Conservation (phyloP, 768 basidiomycete genomes). For the Paxillus rubicundulus region DNA sequence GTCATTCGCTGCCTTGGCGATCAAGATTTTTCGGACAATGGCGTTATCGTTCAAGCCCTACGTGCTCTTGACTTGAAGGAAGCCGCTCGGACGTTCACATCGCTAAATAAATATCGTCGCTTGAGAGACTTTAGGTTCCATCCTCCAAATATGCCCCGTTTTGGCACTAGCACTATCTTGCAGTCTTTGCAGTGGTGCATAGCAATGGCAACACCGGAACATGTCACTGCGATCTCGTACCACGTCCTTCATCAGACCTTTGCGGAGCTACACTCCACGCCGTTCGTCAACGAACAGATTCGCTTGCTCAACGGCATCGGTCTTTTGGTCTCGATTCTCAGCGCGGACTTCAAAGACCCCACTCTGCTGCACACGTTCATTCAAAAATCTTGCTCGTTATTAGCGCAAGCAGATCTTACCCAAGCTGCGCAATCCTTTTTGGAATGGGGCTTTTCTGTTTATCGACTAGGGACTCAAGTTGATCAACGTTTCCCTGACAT, state of each 20-base stretch:
- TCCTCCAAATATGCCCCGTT: constrained; percentile 64
- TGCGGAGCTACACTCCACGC: constrained; percentile 58
- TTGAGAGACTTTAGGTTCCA: constrained; percentile 51
- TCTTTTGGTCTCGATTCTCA: constrained; percentile 67
- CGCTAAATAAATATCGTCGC: constrained; percentile 52
- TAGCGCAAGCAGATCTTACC: constrained; percentile 67
- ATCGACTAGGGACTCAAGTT: constrained; percentile 37
- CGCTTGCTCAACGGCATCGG: constrained; percentile 71
- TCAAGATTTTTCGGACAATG: constrained; percentile 55
- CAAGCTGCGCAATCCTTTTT: constrained; percentile 72
- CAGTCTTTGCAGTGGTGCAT: constrained; percentile 61
- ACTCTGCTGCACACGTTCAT: constrained; percentile 67
- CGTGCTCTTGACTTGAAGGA: constrained; percentile 32
- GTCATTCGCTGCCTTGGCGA: constrained; percentile 66
- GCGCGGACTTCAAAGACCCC: constrained; percentile 51
- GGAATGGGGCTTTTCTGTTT: constrained; percentile 68
- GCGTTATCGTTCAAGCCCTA: constrained; percentile 50
- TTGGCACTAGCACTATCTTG: constrained; percentile 47
- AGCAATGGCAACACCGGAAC: constrained; percentile 37
- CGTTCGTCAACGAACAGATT: constrained; percentile 81
- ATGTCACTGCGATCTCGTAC: constrained; percentile 62
- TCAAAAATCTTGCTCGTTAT: constrained; percentile 61
- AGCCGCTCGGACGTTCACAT: constrained; percentile 45
- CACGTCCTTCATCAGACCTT: constrained; percentile 77
- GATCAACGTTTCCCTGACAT: constrained; percentile 61